Conservation (phyloP, 2,329 filamentous ascomycete genomes). For the Plenodomus lindquistii region DNA sequence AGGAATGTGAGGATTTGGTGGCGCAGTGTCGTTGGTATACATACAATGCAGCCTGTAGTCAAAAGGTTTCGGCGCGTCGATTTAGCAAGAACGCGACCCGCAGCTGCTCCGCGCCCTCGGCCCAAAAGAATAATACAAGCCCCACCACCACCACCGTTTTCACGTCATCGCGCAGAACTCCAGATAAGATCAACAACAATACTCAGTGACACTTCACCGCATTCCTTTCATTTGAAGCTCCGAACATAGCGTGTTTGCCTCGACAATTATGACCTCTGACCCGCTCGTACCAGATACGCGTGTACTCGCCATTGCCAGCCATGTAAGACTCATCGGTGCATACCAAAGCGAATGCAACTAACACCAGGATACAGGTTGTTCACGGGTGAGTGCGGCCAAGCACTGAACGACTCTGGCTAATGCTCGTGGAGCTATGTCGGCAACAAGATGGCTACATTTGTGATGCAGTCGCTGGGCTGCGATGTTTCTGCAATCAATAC, state of each 20-base stretch:
- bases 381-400: constrained; percentile 64
- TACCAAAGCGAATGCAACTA: constrained; percentile 21
- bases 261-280: constrained; percentile 38
- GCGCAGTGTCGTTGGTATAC: constrained; percentile 33
- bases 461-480: constrained; percentile 90
- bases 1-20: constrained; percentile 11
- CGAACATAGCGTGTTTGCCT: constrained; percentile 1
- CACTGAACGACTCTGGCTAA: constrained; percentile 21
- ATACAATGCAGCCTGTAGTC: constrained; percentile 27
- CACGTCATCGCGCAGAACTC: constrained; percentile 40
- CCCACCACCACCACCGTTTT: constrained; percentile 38
- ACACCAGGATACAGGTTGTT: constrained; percentile 62
- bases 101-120: constrained; percentile 23
- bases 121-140: constrained; percentile 21
- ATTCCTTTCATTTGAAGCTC: constrained; percentile 1
- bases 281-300: constrained; percentile 61
- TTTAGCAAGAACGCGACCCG: constrained; percentile 23
- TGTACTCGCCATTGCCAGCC: constrained; percentile 88
- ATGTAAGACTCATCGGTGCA: constrained; percentile 67
- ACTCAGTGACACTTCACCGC: constrained; percentile 17
- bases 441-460: constrained; percentile 95
- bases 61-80: constrained; percentile 16
- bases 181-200: constrained; percentile 42
- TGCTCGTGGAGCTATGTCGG: constrained; percentile 76
- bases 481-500: constrained; percentile 95